phyloP scores from a whole-genome alignment of 208 protist species.

The Jaenimonas drosophilae region DNA sequence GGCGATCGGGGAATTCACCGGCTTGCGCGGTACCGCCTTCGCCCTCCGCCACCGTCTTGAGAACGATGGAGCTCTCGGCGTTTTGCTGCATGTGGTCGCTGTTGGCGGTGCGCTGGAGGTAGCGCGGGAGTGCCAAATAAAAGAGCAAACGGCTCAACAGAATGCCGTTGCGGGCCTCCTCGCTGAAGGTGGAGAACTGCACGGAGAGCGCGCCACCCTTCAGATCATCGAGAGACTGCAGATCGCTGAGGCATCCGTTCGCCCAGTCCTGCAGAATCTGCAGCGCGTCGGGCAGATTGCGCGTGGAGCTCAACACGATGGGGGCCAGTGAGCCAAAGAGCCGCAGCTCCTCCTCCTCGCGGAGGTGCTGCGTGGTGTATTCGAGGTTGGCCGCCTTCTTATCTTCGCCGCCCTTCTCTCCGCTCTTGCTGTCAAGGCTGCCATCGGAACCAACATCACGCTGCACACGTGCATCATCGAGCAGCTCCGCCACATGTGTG shows the following conservation, averaged over 20 bases:
- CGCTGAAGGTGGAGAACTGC: constrained; percentile 65
- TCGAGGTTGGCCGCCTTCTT: not conserved
- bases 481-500: constrained; percentile 36
- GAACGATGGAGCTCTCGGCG: constrained; percentile 7
- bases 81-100: constrained; percentile 5
- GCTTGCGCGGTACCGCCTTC: constrained; percentile 9
- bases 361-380: constrained; percentile 1
- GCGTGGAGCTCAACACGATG: constrained; percentile 57
- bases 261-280: constrained; percentile 79
- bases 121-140: constrained; percentile 80
- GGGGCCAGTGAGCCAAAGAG: constrained; percentile 77
- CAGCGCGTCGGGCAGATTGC: constrained; percentile 63
- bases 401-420: not conserved
- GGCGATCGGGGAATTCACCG: constrained; percentile 39
- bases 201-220: constrained; percentile 54
- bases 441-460: constrained; percentile 9
- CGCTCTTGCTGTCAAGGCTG: not conserved
- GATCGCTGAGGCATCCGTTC: constrained; percentile 76
- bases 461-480: constrained; percentile 36
- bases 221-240: constrained; percentile 74
- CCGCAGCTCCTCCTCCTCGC: constrained; percentile 46
- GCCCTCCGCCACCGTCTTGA: not conserved
- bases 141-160: constrained; percentile 80
- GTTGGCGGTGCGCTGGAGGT: constrained; percentile 36
- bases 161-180: constrained; percentile 71